Conservation (phyloP, 306 rosid genomes). For the Vigna unguiculata region DNA sequence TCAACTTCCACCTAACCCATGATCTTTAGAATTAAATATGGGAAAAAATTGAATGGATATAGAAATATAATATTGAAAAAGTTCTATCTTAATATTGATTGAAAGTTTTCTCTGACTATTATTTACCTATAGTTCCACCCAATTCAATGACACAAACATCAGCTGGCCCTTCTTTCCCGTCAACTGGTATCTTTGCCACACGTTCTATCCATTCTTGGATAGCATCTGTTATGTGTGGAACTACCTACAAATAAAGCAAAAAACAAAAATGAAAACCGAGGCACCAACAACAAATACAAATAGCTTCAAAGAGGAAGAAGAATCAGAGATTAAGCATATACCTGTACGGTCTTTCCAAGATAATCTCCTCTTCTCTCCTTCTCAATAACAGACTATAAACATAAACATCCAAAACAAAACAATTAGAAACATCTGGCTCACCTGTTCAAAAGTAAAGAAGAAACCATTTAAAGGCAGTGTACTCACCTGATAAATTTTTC, state of each 20-base stretch:
- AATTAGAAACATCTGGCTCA: conserved; percentile 14
- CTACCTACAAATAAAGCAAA: conserved; percentile 61
- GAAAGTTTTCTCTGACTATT: background rate
- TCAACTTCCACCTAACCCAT: conserved; percentile 29
- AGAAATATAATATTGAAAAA: conserved; percentile 22
- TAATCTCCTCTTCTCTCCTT: conserved; percentile 90
- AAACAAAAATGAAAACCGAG: conserved; percentile 38
- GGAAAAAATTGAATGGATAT: conserved; percentile 5
- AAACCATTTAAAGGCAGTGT: conserved; percentile 18
- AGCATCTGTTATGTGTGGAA: conserved; percentile 89
- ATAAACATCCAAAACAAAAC: conserved; percentile 36
- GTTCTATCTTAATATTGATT: background rate
- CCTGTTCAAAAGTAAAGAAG: conserved; percentile 12
- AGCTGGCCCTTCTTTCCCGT: conserved; percentile 83
- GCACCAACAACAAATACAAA: conserved; percentile 15
- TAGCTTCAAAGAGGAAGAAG: conserved; percentile 10
- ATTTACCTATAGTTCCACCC: conserved; percentile 90
- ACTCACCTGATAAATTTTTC: conserved; percentile 86
- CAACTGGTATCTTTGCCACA: conserved; percentile 82
- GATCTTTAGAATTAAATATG: conserved; percentile 19
- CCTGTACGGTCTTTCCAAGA: conserved; percentile 94
- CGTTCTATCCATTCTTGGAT: conserved; percentile 95
- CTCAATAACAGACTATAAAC: conserved; percentile 71
- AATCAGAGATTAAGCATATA: conserved; percentile 40
- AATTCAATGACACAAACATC: conserved; percentile 94